Percentiles rank a stretch among this genome's conserved stretches.
Evolutionary conservation across 1,139 yeast species (phyloP).

Genomic region (Sugiyamaella sp.): DNA sequence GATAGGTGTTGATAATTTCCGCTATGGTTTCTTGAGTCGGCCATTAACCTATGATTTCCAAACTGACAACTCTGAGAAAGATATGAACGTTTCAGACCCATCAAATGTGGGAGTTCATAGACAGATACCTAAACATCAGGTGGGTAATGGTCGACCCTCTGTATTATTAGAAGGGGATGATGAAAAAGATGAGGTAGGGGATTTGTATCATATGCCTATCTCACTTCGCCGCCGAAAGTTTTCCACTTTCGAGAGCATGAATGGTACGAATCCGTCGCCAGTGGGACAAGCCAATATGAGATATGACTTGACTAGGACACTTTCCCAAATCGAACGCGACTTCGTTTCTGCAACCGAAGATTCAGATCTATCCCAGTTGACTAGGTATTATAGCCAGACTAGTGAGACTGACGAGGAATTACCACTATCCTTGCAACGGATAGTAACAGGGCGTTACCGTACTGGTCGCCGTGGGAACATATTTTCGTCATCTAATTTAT

Average conservation of each 20-base stretch:
- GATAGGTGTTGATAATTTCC: constrained; percentile 53
- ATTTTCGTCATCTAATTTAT: no score
- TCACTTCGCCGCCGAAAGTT: constrained; percentile 9
- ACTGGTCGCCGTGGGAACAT: constrained; percentile 9
- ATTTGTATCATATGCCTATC: not conserved
- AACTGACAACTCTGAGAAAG: constrained; percentile 40
- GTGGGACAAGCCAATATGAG: not conserved
- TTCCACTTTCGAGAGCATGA: constrained; percentile 8
- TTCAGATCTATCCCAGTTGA: not conserved
- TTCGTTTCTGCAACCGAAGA: not conserved
- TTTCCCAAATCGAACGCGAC: constrained; percentile 16
- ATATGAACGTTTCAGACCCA: not conserved
- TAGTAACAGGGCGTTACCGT: constrained; percentile 25
- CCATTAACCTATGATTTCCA: constrained; percentile 52
- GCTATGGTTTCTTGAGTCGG: constrained; percentile 53
- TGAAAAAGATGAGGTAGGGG: constrained; percentile 12
- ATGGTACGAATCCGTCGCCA: no score
- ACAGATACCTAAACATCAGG: no score
- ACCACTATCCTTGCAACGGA: constrained; percentile 28
- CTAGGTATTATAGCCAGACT: not conserved
- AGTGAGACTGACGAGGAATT: constrained; percentile 11
- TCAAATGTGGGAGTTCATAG: no score
- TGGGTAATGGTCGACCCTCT: no score
- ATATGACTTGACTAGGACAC: constrained; percentile 13
- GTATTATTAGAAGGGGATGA: not conserved